Evolutionary conservation across 2,329 filamentous ascomycete genomes (phyloP).

Genomic region (Hymenoscyphus fructigenus): DNA sequence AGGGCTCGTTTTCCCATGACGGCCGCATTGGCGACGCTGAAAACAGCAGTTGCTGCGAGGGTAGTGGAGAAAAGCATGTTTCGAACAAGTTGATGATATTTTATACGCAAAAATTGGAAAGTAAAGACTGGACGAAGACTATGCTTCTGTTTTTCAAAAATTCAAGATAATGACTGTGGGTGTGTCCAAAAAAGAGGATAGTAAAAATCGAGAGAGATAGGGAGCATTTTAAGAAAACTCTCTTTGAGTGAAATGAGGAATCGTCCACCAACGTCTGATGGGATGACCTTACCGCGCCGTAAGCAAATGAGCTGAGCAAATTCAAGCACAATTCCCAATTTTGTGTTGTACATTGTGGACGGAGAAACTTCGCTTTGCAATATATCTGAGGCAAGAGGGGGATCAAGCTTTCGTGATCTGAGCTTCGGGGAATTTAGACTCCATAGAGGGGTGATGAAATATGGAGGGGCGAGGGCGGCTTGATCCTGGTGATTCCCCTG

Average conservation of each 20-base stretch:
- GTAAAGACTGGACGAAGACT: constrained; percentile 31
- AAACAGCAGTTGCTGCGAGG: constrained; percentile 21
- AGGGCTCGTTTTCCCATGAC: constrained; percentile 27
- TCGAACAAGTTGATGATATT: constrained; percentile 12
- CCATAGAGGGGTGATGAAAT: not conserved
- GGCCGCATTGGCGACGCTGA: constrained; percentile 32
- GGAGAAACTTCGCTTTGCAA: not conserved
- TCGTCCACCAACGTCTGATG: not conserved
- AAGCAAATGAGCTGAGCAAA: not conserved
- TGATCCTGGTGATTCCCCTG: not conserved
- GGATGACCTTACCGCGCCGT: not conserved
- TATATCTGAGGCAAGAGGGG: not conserved
- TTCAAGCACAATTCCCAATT: not conserved
- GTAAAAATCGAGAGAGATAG: not conserved
- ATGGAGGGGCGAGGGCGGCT: not conserved
- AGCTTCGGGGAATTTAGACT: not conserved
- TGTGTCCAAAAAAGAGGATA: not conserved
- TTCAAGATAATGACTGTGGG: not conserved
- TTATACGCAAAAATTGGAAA: constrained; percentile 19
- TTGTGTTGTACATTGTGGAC: not conserved
- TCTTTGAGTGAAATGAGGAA: not conserved
- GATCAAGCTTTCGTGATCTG: not conserved
- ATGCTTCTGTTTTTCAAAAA: constrained; percentile 19
- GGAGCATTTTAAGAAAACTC: not conserved
- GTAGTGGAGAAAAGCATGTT: constrained; percentile 31